phyloP scores from a whole-genome alignment of 2,329 filamentous ascomycete species.

The Passalora sequoiae region DNA sequence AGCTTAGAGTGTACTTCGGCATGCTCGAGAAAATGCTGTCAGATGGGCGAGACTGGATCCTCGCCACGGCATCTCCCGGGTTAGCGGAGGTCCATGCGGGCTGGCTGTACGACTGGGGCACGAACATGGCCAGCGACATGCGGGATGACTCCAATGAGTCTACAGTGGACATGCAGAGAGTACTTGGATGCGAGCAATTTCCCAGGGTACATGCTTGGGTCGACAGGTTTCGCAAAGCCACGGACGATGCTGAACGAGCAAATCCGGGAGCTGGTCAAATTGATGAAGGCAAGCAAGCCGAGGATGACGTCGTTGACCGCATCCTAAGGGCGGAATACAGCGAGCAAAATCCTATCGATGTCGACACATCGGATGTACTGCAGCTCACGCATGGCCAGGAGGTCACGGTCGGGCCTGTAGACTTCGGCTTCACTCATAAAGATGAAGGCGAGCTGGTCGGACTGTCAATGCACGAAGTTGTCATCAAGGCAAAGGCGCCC shows the following conservation, averaged over 20 bases:
- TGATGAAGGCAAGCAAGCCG: conserved; percentile 13
- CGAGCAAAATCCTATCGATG: not conserved
- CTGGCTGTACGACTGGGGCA: conserved; percentile 18
- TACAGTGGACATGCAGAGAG: conserved; percentile 13
- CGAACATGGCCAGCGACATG: conserved; percentile 14
- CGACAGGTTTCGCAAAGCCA: conserved; percentile 11
- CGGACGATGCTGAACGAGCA: conserved; percentile 6
- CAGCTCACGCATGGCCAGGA: conserved; percentile 12
- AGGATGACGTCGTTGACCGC: conserved; percentile 12
- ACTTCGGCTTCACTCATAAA: conserved; percentile 21
- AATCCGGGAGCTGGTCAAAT: conserved; percentile 9
- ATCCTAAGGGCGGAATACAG: conserved; percentile 11
- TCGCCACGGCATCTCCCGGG: conserved; percentile 11
- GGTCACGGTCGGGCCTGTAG: conserved; percentile 15
- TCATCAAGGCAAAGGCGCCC: conserved; percentile 15
- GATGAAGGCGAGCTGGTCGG: conserved; percentile 14
- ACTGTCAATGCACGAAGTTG: conserved; percentile 14
- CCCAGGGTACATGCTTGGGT: conserved; percentile 16
- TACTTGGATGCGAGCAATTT: conserved; percentile 10
- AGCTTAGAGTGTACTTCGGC: conserved; percentile 17
- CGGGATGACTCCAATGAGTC: not conserved
- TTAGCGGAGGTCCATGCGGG: conserved; percentile 23
- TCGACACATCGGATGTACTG: conserved; percentile 14
- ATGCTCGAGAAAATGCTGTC: conserved; percentile 22
- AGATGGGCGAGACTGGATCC: conserved; percentile 21